phyloP scores from a whole-genome alignment of 2,329 filamentous ascomycete genomes.

The Ilyonectria sp. region DNA sequence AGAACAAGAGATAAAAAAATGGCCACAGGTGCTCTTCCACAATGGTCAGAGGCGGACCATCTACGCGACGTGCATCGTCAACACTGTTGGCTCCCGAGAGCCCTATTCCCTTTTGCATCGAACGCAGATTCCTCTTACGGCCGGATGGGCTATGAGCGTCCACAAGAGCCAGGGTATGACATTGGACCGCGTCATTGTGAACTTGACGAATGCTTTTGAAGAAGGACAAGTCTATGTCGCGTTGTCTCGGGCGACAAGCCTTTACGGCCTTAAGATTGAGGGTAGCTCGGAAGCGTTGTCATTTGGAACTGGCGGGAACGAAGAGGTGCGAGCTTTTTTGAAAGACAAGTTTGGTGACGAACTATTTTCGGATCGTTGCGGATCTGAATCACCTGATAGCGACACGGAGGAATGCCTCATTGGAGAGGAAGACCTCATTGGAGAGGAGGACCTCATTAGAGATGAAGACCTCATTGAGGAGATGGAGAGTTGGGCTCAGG shows the following conservation, averaged over 20 bases:
- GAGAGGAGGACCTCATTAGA: no score
- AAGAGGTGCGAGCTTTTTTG: conserved; percentile 28
- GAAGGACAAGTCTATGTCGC: conserved; percentile 73
- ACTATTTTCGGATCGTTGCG: conserved; percentile 1
- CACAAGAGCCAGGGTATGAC: conserved; percentile 77
- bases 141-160: conserved; percentile 75
- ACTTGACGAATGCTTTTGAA: conserved; percentile 67
- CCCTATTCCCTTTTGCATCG: conserved; percentile 66
- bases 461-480: no score
- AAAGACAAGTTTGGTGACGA: conserved; percentile 18
- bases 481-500: no score
- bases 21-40: conserved; percentile 62
- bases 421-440: no score
- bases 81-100: conserved; percentile 59
- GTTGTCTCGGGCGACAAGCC: conserved; percentile 40
- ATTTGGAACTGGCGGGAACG: conserved; percentile 1
- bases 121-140: conserved; percentile 73
- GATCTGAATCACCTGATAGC: background rate
- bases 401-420: no score
- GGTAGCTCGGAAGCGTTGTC: conserved; percentile 1
- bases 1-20: conserved; percentile 3
- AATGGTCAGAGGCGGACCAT: conserved; percentile 63
- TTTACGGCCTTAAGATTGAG: conserved; percentile 37
- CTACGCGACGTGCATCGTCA: conserved; percentile 65
- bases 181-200: conserved; percentile 70